Conservation (phyloP, 192 early-diverging fungal species). For the Umbelopsis vinacea region DNA sequence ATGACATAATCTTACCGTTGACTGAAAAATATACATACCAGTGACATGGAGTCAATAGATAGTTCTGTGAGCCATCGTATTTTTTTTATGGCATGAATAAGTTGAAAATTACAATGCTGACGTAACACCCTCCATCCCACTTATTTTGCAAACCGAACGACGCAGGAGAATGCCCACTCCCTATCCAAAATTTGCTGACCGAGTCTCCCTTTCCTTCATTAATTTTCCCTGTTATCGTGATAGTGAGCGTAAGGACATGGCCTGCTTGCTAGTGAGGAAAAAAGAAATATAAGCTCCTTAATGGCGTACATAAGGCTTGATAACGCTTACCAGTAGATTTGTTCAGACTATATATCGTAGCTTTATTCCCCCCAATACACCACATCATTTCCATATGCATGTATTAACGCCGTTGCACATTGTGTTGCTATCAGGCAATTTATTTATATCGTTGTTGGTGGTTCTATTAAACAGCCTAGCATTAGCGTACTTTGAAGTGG, state of each 20-base stretch:
- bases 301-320: neutral
- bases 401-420: constrained; percentile 2
- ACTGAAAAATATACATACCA: too few relatives aligned
- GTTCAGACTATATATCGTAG: neutral
- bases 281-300: neutral
- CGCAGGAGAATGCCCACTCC: neutral
- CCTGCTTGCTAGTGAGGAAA: neutral
- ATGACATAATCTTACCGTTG: too few relatives aligned
- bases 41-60: too few relatives aligned
- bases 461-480: neutral
- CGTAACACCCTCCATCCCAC: too few relatives aligned
- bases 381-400: neutral
- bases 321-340: too few relatives aligned
- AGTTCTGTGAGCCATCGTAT: too few relatives aligned
- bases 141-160: neutral
- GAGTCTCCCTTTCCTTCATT: neutral
- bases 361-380: neutral
- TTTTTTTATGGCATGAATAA: too few relatives aligned
- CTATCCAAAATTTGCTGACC: neutral
- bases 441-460: neutral
- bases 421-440: neutral
- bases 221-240: neutral
- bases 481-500: constrained; percentile 7
- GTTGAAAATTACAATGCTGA: too few relatives aligned
- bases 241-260: neutral